A percentile compares a stretch with the other conserved stretches of the same genome.
Evolutionary conservation across 2,329 filamentous ascomycete genomes (phyloP).

Genomic region (Arthrinium phaeospermum): DNA sequence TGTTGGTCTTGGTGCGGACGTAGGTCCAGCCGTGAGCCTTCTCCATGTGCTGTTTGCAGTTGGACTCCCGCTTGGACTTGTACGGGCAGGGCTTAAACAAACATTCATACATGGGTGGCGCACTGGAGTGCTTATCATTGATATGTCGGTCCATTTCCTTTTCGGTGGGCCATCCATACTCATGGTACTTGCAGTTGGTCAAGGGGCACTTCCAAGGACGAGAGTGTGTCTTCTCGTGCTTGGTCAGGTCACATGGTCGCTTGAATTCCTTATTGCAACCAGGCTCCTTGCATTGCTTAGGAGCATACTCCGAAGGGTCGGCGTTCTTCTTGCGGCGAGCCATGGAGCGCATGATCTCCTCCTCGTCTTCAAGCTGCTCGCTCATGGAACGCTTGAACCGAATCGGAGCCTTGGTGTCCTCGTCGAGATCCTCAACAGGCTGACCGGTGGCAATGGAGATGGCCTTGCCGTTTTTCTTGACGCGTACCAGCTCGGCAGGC

Average conservation of each 20-base stretch:
- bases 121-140: constrained; percentile 91
- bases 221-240: constrained; percentile 97
- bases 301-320: constrained; percentile 80
- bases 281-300: constrained; percentile 75
- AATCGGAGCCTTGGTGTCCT: constrained; percentile 52
- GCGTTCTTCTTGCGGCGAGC: constrained; percentile 94
- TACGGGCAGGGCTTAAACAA: constrained; percentile 85
- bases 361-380: constrained; percentile 77
- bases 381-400: constrained; percentile 71
- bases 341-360: constrained; percentile 89
- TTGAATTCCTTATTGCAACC: constrained; percentile 93
- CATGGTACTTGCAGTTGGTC: constrained; percentile 84
- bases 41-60: constrained; percentile 99
- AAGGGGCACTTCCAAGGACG: constrained; percentile 93
- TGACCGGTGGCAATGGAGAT: constrained; percentile 78
- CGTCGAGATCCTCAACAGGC: constrained; percentile 60
- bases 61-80: constrained; percentile 93
- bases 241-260: constrained; percentile 94
- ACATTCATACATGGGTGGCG: constrained; percentile 84
- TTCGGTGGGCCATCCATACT: constrained; percentile 93
- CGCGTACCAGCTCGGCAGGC: constrained; percentile 81
- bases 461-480: constrained; percentile 79
- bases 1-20: constrained; percentile 89
- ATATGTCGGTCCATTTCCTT: constrained; percentile 96
- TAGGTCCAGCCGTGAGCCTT: constrained; percentile 94